Conservation (phyloP, 2,329 filamentous ascomycete species). For the Exophiala spinifera region DNA sequence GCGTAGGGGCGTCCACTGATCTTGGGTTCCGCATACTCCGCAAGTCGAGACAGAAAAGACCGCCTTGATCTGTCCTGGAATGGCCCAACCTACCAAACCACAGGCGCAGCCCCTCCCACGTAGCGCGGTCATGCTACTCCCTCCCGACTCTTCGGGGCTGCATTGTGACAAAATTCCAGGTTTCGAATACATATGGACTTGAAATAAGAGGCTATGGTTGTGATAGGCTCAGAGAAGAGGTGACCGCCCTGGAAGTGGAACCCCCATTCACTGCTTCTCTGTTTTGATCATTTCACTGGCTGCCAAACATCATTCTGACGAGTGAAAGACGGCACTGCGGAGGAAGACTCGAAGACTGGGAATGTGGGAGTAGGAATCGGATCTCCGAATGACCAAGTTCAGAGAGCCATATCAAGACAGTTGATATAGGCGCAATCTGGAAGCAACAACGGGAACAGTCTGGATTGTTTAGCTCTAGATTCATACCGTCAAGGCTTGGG, state of each 20-base stretch:
- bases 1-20: neutral
- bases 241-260: too few relatives aligned
- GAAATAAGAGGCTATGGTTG: too few relatives aligned
- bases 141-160: neutral
- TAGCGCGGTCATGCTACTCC: neutral
- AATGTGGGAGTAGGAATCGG: neutral
- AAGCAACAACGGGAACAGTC: too few relatives aligned
- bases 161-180: neutral
- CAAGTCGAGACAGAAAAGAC: neutral
- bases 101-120: neutral
- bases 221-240: too few relatives aligned
- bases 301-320: constrained; percentile 9
- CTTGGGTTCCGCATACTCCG: neutral
- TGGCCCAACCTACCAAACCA: neutral
- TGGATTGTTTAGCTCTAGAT: too few relatives aligned
- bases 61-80: neutral
- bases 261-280: too few relatives aligned
- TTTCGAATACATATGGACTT: neutral
- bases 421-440: too few relatives aligned
- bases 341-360: too few relatives aligned
- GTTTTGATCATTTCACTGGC: too few relatives aligned
- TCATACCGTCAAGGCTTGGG: too few relatives aligned
- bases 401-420: too few relatives aligned
- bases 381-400: too few relatives aligned
- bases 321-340: neutral